Conservation (phyloP, 176 grass and related monocot species). For the Phoenix dactylifera region DNA sequence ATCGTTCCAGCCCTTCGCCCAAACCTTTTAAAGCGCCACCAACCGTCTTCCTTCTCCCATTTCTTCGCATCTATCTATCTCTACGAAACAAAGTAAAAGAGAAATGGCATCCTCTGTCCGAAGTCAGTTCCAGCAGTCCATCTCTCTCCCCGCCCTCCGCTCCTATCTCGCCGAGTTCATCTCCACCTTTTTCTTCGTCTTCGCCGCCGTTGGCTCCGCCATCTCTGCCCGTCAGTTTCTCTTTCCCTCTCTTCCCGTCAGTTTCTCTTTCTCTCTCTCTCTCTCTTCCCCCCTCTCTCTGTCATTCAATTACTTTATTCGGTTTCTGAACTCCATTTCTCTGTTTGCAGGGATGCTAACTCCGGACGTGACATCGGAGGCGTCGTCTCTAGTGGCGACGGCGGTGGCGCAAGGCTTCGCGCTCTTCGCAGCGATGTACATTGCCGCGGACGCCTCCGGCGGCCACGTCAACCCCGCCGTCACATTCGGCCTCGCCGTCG, state of each 20-base stretch:
- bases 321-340: background rate
- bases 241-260: background rate
- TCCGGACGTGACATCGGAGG: conserved; percentile 33
- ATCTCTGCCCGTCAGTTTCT: conserved; percentile 39
- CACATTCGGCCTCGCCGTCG: conserved; percentile 66
- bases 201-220: conserved; percentile 55
- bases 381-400: conserved; percentile 48
- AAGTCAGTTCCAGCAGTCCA: conserved; percentile 24
- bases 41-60: too few relatives aligned
- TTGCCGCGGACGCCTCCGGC: conserved; percentile 58
- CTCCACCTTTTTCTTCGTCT: conserved; percentile 88
- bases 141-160: conserved; percentile 45
- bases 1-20: too few relatives aligned
- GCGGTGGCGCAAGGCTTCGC: conserved; percentile 58
- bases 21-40: too few relatives aligned
- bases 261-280: too few relatives aligned
- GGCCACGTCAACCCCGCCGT: conserved; percentile 86
- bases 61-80: too few relatives aligned
- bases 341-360: conserved; percentile 51
- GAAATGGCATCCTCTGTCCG: conserved; percentile 46
- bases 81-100: too few relatives aligned
- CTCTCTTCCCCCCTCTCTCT: background rate
- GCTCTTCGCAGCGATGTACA: conserved; percentile 49
- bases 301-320: background rate
- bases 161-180: conserved; percentile 81